phyloP scores from a whole-genome alignment of 441 rosid species.

The Corymbia calophylla region DNA sequence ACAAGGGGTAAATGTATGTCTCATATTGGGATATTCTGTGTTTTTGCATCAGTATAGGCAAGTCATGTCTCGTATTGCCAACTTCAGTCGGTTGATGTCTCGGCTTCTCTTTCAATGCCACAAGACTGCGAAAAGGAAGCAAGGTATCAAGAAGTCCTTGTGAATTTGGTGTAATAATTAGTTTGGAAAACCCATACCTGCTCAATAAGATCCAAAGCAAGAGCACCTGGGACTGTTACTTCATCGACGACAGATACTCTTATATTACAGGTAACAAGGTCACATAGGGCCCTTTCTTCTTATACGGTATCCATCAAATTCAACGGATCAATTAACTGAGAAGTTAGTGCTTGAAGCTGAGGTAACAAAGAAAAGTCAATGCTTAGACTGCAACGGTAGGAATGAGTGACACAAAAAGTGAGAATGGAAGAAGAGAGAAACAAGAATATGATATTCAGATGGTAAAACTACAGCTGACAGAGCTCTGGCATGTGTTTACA shows the following conservation, averaged over 20 bases:
- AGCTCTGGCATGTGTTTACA: background rate
- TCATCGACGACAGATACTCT: constrained; percentile 68
- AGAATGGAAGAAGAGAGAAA: background rate
- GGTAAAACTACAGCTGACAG: background rate
- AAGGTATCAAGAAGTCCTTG: background rate
- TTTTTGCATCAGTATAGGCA: background rate
- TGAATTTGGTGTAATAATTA: background rate
- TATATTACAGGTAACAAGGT: constrained; percentile 83
- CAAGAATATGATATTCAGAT: background rate
- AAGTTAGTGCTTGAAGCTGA: constrained; percentile 91
- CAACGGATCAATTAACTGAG: constrained; percentile 87
- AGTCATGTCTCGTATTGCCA: background rate
- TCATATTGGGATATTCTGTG: background rate
- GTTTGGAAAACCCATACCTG: constrained; percentile 43
- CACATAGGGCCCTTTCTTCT: constrained; percentile 77
- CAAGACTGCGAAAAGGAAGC: background rate
- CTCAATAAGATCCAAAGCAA: constrained; percentile 79
- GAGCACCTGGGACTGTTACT: constrained; percentile 83
- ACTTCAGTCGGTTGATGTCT: background rate
- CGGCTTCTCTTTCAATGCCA: background rate
- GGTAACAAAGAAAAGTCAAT: constrained; percentile 6
- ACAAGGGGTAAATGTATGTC: background rate
- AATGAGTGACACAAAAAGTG: background rate
- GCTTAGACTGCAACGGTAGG: background rate
- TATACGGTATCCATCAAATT: constrained; percentile 91